Evolutionary conservation across 768 basidiomycete species (phyloP), one percentile per base, ranked within the genome.

Genomic region (Suillus bovinus): DNA sequence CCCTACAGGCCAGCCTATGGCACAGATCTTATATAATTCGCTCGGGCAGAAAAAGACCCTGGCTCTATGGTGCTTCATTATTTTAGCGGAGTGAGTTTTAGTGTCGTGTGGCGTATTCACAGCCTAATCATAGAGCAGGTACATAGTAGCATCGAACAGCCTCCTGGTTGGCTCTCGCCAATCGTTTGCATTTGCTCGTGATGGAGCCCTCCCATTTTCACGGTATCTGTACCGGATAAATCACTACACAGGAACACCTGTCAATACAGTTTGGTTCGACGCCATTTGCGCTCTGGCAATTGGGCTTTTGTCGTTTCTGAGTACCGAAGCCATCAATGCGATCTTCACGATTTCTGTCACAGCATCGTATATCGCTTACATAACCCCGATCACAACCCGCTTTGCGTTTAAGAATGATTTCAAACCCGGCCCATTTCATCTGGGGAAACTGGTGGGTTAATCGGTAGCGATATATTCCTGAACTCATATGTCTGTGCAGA

Each of bases 401-500:
- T 47, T 47, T 47, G 46, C 46, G 13, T 47, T 47, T 22, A 24
- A 47, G 24, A 47, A 47, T 24, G 14, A 47, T 47, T 47, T 47
- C 3, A 47, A 47, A 47, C 46, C 46, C 14, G 46, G 46, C 1
- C 46, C 46, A 13, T 47, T 47, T 47, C 14, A 47, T 24, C 13
- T 47, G 22, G 46, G 46, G 46, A 47, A 24, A 47, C 24, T 47
- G 24, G 46, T 47, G 22, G 13, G 46, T 47, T 14, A 47, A 24
- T 16, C 6, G 1, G 22, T 22, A 24, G 6, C 2, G 24, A 47
- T 14, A 22, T 24, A 47, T 47, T 14, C 6, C 8, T 14, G 22
- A 47, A 6, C 46, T 47, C 7, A 47, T 24, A 13, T 47, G 6
- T 16, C 22, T 8, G 5, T 14, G 13, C 46, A 73, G 72, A 71